Base-by-base conservation (phyloP, 179 eudicot genomes). In the Gypsophila paniculata region DNA sequence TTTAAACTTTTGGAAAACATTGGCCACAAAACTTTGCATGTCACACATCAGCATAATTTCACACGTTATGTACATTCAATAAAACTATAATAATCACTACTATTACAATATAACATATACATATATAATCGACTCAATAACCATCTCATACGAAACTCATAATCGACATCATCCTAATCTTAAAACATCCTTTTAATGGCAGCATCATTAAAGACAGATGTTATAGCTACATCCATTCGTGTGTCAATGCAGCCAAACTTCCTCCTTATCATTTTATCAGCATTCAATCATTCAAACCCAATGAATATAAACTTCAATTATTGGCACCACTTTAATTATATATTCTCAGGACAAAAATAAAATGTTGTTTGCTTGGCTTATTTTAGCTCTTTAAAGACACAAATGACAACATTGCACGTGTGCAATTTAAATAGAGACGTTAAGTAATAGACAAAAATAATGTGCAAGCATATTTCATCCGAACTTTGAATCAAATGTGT, bases 211-310 rank as follows among this genome's bases (percentile, higher is more conserved):
- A 76, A 70, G 57, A 34, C 65, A 70, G 11, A 70, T 70, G 54
- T 10, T 25, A 53, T 49, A 11, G 62, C 23, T 38, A 5, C 44
- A 52, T 62, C 58, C 23, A 70, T 38, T 75, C 74, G 78, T 69
- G 74, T 75, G 78, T 69, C 74, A 69, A 68, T 23, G 52, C 55
- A 29, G 46, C 62, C 61, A 74, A 75, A 75, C 61, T 22, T 25
- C 18, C 44, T 69, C n/a, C 13, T 59, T 77, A 72, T 71, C 76
- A 72, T 15, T 58, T 72, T n/a, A 72, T 71, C 76, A 73, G 21
- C 76, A 57, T 66, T 60, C 66, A 72, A 77, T 77, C n/a, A 67
- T 77, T 72, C 68, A 48, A 70, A 42, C 17, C 8, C 10, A 15
- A 3, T 9, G 34, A 76, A 62, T 25, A 63, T 25, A 36, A 63